Evolutionary conservation across 176 grass and related monocot species (phyloP).

Genomic region (Canna indica): DNA sequence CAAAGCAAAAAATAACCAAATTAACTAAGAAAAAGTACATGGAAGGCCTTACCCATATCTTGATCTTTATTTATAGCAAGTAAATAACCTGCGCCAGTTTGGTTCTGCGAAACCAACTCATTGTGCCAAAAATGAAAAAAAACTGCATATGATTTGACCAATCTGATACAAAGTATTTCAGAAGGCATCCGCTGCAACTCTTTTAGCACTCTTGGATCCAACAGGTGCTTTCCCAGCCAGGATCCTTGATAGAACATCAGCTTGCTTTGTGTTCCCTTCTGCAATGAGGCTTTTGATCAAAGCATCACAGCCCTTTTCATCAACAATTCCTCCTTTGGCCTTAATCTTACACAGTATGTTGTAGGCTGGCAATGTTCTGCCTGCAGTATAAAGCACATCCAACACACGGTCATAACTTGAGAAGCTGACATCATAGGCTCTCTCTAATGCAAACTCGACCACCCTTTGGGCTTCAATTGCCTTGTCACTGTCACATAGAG

Average conservation of each 20-base stretch:
- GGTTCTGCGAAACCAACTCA: too few species aligned
- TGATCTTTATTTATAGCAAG: too few species aligned
- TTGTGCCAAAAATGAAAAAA: too few species aligned
- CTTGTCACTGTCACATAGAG: constrained; percentile 60
- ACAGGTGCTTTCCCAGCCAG: constrained; percentile 37
- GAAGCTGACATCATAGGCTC: constrained; percentile 66
- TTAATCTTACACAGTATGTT: constrained; percentile 95
- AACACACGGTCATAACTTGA: constrained; percentile 66
- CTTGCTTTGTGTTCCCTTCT: constrained; percentile 88
- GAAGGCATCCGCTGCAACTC: constrained; percentile 41
- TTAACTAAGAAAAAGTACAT: too few species aligned
- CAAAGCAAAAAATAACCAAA: too few species aligned
- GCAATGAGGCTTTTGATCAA: constrained; percentile 61
- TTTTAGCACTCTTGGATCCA: constrained; percentile 36
- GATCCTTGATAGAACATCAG: constrained; percentile 79
- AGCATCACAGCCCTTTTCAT: constrained; percentile 62
- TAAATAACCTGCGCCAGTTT: too few species aligned
- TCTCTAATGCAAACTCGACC: constrained; percentile 63
- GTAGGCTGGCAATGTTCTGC: constrained; percentile 66
- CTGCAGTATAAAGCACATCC: constrained; percentile 60
- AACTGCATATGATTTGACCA: neutral
- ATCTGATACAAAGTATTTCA: neutral
- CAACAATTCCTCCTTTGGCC: constrained; percentile 62
- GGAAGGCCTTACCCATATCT: too few species aligned
- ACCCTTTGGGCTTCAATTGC: constrained; percentile 78